A percentile compares a stretch with the other conserved stretches of the same genome.
Conservation (phyloP, 1,284 basidiomycete genomes). For the Ceratobasidium sp. region DNA sequence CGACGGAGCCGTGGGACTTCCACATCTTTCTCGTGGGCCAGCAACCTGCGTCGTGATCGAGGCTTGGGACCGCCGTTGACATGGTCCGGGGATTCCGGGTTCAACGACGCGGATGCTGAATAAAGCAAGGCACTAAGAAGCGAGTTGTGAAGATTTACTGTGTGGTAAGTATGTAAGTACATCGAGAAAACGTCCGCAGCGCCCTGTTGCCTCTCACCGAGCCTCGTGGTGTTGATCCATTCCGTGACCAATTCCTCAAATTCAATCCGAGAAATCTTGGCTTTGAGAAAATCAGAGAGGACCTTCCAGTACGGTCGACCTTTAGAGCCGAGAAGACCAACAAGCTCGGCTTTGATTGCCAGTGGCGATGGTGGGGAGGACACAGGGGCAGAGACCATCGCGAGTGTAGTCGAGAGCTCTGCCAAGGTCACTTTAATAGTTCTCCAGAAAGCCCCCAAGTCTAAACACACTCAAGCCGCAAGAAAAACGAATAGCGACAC, state of each 20-base stretch:
- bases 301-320: slow-evolving; percentile 72
- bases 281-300: slow-evolving; percentile 74
- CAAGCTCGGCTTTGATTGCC: slow-evolving; percentile 57
- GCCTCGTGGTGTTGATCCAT: slow-evolving; percentile 70
- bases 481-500: neutral
- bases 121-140: slow-evolving; percentile 84
- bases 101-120: slow-evolving; percentile 61
- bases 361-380: slow-evolving; percentile 39
- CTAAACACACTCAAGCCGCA: neutral
- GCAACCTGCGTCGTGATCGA: slow-evolving; percentile 75
- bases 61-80: slow-evolving; percentile 70
- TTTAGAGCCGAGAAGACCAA: slow-evolving; percentile 69
- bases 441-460: neutral
- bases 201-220: slow-evolving; percentile 60
- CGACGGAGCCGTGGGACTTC: slow-evolving; percentile 72
- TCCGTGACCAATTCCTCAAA: slow-evolving; percentile 78
- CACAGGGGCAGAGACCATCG: slow-evolving; percentile 25
- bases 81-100: slow-evolving; percentile 64
- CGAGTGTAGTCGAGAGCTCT: neutral
- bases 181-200: neutral
- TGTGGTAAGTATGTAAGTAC: slow-evolving; percentile 21
- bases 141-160: slow-evolving; percentile 83
- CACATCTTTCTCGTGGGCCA: slow-evolving; percentile 76
- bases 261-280: slow-evolving; percentile 74
- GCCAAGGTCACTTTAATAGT: neutral